Evolutionary conservation across 495 filamentous ascomycete genomes (phyloP).

Genomic region (Extremus antarcticus): DNA sequence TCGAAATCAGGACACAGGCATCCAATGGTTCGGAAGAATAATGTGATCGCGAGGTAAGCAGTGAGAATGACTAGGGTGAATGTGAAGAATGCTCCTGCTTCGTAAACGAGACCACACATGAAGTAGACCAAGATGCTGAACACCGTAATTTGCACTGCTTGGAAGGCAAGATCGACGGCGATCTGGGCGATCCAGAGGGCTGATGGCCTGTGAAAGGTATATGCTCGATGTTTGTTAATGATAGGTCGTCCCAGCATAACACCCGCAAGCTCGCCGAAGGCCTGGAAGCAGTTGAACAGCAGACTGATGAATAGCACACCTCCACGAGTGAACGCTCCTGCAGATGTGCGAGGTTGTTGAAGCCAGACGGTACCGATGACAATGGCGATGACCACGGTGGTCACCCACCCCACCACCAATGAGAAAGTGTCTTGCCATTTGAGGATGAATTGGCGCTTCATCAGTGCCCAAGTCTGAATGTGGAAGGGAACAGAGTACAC

Average conservation of each 20-base stretch:
- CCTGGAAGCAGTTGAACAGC: conserved; percentile 71
- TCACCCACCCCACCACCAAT: conserved; percentile 63
- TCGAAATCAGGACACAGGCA: conserved; percentile 77
- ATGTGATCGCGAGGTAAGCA: conserved; percentile 65
- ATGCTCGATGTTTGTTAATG: conserved; percentile 69
- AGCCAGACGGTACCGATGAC: conserved; percentile 71
- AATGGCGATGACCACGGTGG: conserved; percentile 64
- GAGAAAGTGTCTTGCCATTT: conserved; percentile 78
- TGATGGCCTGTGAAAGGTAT: conserved; percentile 67
- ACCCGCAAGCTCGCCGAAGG: conserved; percentile 58
- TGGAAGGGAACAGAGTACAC: conserved; percentile 75
- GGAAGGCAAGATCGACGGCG: conserved; percentile 63
- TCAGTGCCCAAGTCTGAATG: conserved; percentile 68
- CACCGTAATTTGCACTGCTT: conserved; percentile 53
- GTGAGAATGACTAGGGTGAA: conserved; percentile 60
- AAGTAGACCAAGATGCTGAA: conserved; percentile 74
- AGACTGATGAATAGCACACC: conserved; percentile 66
- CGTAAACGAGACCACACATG: conserved; percentile 55
- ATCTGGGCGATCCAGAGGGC: conserved; percentile 75
- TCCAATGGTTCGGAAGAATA: conserved; percentile 68
- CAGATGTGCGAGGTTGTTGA: conserved; percentile 51
- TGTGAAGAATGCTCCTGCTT: conserved; percentile 68
- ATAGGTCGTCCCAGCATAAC: conserved; percentile 66
- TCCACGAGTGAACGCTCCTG: conserved; percentile 65
- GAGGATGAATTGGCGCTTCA: conserved; percentile 71